Evolutionary conservation across 2,329 filamentous ascomycete genomes (phyloP).

Genomic region (Neopestalotiopsis clavispora): DNA sequence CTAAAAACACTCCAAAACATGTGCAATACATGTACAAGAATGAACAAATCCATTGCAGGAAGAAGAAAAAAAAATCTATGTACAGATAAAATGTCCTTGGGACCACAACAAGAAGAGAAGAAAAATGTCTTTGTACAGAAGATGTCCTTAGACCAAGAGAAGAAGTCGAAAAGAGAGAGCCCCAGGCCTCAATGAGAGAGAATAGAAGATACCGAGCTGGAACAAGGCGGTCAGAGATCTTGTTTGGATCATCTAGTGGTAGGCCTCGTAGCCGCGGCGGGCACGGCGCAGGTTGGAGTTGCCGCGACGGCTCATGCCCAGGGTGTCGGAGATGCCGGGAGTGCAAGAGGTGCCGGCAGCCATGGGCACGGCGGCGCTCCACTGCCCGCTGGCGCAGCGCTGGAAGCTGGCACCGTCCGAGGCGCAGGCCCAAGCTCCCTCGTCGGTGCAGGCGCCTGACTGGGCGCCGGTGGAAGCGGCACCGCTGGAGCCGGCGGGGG

Average conservation of each 20-base stretch:
- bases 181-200: neutral
- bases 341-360: constrained; percentile 59
- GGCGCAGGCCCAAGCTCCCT: constrained; percentile 65
- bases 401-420: constrained; percentile 58
- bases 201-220: neutral
- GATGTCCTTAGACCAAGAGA: neutral
- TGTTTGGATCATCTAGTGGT: neutral
- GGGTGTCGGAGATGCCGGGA: constrained; percentile 30
- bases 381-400: constrained; percentile 64
- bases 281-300: neutral
- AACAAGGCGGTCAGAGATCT: neutral
- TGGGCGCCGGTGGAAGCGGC: constrained; percentile 21
- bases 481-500: constrained; percentile 9
- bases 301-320: constrained; percentile 28
- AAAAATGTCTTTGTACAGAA: constrained; percentile 2
- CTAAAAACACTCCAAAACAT: neutral
- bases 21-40: constrained; percentile 1
- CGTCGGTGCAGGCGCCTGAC: constrained; percentile 48
- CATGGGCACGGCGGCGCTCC: constrained; percentile 55
- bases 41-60: neutral
- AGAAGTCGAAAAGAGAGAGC: neutral
- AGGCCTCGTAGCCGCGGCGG: constrained; percentile 1
- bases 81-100: neutral
- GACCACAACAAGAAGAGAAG: neutral
- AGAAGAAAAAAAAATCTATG: neutral